Percentiles rank a stretch among this genome's conserved stretches.
Conservation (phyloP, 2,329 filamentous ascomycete species). For the Xylaria sp. region DNA sequence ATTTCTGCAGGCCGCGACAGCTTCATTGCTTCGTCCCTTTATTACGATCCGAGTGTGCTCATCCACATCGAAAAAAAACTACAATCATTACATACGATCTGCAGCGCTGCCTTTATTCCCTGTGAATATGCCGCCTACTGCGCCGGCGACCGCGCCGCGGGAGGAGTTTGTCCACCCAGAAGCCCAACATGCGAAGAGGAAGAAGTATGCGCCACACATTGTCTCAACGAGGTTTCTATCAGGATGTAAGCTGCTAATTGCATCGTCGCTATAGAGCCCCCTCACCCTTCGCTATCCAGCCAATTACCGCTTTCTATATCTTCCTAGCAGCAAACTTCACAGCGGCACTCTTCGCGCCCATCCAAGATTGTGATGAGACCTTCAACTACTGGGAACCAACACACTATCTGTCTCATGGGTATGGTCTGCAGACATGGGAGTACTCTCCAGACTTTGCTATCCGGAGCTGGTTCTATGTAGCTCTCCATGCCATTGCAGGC, state of each 20-base stretch:
- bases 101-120: not conserved
- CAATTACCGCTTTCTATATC: slow-evolving; percentile 82
- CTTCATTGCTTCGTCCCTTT: slow-evolving; percentile 27
- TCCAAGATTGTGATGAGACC: slow-evolving; percentile 98
- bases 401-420: slow-evolving; percentile 92
- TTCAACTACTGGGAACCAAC: slow-evolving; percentile 99
- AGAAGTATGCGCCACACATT: slow-evolving; percentile 46
- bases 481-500: slow-evolving; percentile 78
- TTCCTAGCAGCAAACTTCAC: slow-evolving; percentile 79
- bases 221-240: not conserved
- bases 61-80: not conserved
- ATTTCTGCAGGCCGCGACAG: slow-evolving; percentile 26
- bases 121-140: slow-evolving; percentile 42
- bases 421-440: slow-evolving; percentile 97
- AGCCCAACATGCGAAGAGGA: slow-evolving; percentile 50
- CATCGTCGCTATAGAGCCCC: slow-evolving; percentile 52
- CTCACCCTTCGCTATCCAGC: slow-evolving; percentile 72
- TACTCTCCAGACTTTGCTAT: slow-evolving; percentile 96
- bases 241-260: slow-evolving; percentile 19
- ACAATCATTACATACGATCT: slow-evolving; percentile 1
- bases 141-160: slow-evolving; percentile 31
- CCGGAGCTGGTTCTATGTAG: slow-evolving; percentile 92
- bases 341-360: slow-evolving; percentile 85
- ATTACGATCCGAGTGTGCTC: not conserved
- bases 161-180: slow-evolving; percentile 46